Evolutionary conservation across 2,329 filamentous ascomycete genomes (phyloP).

Genomic region (Lasiodiplodia citricola): DNA sequence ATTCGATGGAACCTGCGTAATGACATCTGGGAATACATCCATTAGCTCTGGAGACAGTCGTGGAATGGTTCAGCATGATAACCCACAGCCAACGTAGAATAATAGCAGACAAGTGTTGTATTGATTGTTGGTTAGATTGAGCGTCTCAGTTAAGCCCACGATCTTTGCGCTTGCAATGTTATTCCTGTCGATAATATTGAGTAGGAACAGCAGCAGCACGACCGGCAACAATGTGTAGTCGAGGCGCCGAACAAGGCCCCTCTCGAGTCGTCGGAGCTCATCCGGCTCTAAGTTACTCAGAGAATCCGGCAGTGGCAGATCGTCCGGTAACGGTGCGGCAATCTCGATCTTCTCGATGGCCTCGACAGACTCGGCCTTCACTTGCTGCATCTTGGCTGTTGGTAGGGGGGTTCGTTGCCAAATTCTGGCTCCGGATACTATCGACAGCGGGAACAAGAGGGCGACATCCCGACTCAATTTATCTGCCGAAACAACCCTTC

Average conservation of each 20-base stretch:
- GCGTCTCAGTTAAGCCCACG: slow-evolving; percentile 40
- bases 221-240: slow-evolving; percentile 27
- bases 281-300: not conserved
- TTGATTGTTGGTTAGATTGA: slow-evolving; percentile 34
- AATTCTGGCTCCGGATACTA: too few species aligned
- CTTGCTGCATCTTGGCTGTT: not conserved
- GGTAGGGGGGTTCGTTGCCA: too few species aligned
- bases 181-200: slow-evolving; percentile 29
- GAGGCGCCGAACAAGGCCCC: slow-evolving; percentile 28
- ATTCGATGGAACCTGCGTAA: slow-evolving; percentile 29
- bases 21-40: slow-evolving; percentile 15
- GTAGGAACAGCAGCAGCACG: slow-evolving; percentile 18
- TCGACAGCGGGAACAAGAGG: not conserved
- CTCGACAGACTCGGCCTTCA: not conserved
- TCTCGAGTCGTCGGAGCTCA: slow-evolving; percentile 26
- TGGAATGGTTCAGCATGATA: not conserved
- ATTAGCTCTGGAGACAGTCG: too few species aligned
- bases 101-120: slow-evolving; percentile 40
- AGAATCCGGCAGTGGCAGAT: not conserved
- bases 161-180: slow-evolving; percentile 44
- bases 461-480: too few species aligned
- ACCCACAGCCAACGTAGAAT: slow-evolving; percentile 31
- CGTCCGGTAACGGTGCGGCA: not conserved
- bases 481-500: not conserved
- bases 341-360: not conserved